phyloP scores from a whole-genome alignment of 441 rosid genomes.

The Populus hybrid region DNA sequence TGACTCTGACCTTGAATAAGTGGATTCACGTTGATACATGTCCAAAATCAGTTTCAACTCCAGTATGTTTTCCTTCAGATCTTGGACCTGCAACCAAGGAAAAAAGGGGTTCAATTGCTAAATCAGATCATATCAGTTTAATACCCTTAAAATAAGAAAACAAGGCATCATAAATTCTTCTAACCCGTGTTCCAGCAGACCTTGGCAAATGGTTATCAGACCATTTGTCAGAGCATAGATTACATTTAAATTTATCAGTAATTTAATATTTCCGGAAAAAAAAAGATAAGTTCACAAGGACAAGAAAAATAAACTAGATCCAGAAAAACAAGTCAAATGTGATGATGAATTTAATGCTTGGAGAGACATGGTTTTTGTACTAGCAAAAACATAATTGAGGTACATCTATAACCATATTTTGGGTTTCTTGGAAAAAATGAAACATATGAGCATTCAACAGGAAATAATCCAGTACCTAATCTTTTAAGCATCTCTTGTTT shows the following conservation, averaged over 20 bases:
- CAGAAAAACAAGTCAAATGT: background rate
- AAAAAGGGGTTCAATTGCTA: background rate
- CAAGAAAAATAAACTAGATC: background rate
- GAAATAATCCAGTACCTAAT: background rate
- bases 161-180: background rate
- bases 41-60: constrained; percentile 84
- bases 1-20: constrained; percentile 60
- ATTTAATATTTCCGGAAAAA: too few relatives aligned
- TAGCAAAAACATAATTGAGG: background rate
- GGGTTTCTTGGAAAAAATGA: background rate
- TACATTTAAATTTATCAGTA: background rate
- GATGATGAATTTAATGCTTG: background rate
- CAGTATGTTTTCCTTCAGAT: constrained; percentile 55
- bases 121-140: background rate
- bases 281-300: background rate
- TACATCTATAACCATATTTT: background rate
- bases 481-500: background rate
- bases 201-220: background rate
- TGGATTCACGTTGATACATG: constrained; percentile 81
- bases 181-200: background rate
- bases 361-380: background rate
- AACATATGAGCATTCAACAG: background rate
- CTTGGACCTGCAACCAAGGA: constrained; percentile 56
- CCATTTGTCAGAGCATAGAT: background rate
- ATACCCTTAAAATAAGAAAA: background rate